These are phyloP conservation scores for Neurospora sp. DNA, from an alignment of 495 filamentous ascomycete species.

Conservation along the genomic window DNA sequence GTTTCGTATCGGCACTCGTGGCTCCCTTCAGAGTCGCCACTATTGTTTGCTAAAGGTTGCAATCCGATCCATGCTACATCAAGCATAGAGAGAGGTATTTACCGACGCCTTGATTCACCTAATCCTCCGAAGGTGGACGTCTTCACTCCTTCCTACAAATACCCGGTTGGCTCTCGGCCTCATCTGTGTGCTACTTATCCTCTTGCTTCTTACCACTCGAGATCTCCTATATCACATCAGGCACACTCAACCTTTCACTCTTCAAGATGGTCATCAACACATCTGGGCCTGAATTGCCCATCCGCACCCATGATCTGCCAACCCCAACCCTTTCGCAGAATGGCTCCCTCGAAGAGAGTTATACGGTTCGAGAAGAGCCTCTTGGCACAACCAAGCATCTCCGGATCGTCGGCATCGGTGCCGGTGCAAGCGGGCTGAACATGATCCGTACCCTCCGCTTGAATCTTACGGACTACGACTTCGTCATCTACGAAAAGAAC, in stretches of 20 bases:
- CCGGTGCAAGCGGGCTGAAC: conserved; percentile 40
- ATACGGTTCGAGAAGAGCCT: conserved; percentile 32
- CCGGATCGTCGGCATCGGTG: conserved; percentile 39
- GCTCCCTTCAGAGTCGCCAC: neutral
- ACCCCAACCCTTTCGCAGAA: conserved; percentile 2
- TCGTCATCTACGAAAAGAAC: conserved; percentile 74
- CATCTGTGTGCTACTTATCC: neutral
- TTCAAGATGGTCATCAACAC: conserved; percentile 8
- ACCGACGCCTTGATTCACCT: neutral
- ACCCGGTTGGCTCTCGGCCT: neutral
- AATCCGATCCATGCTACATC: neutral
- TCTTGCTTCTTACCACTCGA: neutral
- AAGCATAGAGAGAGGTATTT: neutral
- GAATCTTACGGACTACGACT: conserved; percentile 38
- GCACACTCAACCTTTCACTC: neutral
- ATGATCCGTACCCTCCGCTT: conserved; percentile 34
- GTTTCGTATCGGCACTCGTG: neutral
- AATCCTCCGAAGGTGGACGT: neutral
- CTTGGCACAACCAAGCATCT: conserved; percentile 34
- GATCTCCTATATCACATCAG: neutral
- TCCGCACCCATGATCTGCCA: neutral
- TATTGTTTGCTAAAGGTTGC: neutral
- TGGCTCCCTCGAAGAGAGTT: conserved; percentile 11
- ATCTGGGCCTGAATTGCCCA: conserved; percentile 1
- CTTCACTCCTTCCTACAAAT: neutral